Evolutionary conservation across 345 rosid species (phyloP).

Genomic region (Aethionema arabicum): DNA sequence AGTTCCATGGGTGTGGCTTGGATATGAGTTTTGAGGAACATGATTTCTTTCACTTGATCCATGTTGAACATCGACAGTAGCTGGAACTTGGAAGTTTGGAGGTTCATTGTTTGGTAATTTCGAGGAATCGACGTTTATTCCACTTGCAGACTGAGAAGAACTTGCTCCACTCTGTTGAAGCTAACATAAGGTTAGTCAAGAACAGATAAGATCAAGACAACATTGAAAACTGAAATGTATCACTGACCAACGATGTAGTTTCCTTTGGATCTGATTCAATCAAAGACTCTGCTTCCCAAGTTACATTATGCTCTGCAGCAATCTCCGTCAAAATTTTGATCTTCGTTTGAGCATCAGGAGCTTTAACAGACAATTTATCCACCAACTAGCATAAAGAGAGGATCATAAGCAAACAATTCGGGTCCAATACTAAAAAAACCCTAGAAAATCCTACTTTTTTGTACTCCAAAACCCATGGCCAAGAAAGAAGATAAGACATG

Average conservation of each 20-base stretch:
- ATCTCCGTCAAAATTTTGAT: slow-evolving; percentile 67
- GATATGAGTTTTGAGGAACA: slow-evolving; percentile 29
- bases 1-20: slow-evolving; percentile 35
- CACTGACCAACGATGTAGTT: slow-evolving; percentile 40
- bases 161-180: slow-evolving; percentile 64
- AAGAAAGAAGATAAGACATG: not conserved
- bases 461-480: not conserved
- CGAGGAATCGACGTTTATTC: slow-evolving; percentile 38
- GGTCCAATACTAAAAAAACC: not conserved
- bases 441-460: not conserved
- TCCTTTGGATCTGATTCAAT: slow-evolving; percentile 54
- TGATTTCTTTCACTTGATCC: slow-evolving; percentile 32
- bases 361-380: slow-evolving; percentile 72
- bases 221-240: slow-evolving; percentile 4
- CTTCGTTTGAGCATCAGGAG: slow-evolving; percentile 86
- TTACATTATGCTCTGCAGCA: slow-evolving; percentile 73
- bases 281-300: slow-evolving; percentile 69
- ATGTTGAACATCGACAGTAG: slow-evolving; percentile 33
- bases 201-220: not conserved
- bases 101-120: slow-evolving; percentile 41
- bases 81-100: slow-evolving; percentile 38
- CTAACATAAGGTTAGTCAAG: not conserved
- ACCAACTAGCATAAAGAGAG: slow-evolving; percentile 50
- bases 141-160: slow-evolving; percentile 39
- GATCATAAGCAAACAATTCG: slow-evolving; percentile 14